Base-by-base conservation (phyloP, 306 rosid species). In the Trifolium repens region DNA sequence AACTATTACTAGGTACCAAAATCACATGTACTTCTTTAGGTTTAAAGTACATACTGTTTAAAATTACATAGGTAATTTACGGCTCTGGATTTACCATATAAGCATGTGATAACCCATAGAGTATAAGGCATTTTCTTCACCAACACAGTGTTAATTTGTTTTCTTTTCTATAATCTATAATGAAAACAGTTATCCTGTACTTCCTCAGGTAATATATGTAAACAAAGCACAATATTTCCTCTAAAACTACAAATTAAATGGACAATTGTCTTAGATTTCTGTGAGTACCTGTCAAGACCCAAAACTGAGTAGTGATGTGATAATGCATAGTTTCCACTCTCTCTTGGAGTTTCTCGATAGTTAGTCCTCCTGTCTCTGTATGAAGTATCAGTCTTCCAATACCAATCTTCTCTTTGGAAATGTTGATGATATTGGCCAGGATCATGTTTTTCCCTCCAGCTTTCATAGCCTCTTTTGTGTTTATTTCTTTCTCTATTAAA, bases 401-500 rank as follows among this genome's bases (percentile, higher is more conserved):
- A 96, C 99, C 99, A 96, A 80, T 96, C 99, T 16, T 96, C 98
- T 79, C 98, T 86, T 84, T 90, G 98, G 72, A 77, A 90, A 54
- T 96, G 91, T 35, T 92, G 98, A 75, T 88, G 91, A 81, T 83
- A 80, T 4, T 85, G 75, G 57, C 88, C 88, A 1, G 85, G 76
- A 22, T 67, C 93, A 32, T 32, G 4, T 26, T 79, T 80, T 78
- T 90, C 97, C 84, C 83, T 88, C 99, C 99, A 96, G 84, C 91
- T 92, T 78, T 96, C 96, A 0, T 88, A 96, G 76, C 89, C 53
- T 79, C 90, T 84, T 82, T 76, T 90, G 87, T 80, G 79, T 74
- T 90, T 96, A 79, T 82, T 89, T 83, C 98, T 96, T 89, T 96
- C 99, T 87, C 99, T 89, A 75, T 96, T 92, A 76, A 96, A 96